phyloP scores from a whole-genome alignment of 1,284 basidiomycete species.

The Erythrobasidium hasegawianum region DNA sequence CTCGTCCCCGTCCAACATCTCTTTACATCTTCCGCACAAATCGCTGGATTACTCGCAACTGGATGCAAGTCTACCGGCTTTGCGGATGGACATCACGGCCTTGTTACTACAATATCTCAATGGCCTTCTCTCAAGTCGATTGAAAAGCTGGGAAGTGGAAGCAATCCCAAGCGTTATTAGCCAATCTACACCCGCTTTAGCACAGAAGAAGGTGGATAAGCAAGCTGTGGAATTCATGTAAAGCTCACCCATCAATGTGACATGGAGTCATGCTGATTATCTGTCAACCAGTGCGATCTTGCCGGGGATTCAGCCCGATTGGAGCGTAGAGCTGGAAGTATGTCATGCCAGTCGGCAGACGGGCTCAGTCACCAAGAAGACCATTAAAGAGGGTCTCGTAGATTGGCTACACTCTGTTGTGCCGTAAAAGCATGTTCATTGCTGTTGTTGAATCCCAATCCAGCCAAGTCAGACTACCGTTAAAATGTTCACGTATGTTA shows the following conservation, averaged over 20 bases:
- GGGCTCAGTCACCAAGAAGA: too few relatives aligned
- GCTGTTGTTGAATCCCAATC: too few relatives aligned
- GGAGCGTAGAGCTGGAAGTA: not conserved
- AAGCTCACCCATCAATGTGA: not conserved
- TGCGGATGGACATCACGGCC: conserved; percentile 6
- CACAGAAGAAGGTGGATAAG: conserved; percentile 3
- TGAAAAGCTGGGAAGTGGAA: conserved; percentile 11
- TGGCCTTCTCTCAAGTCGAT: not conserved
- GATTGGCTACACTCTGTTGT: too few relatives aligned
- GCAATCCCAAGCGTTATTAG: conserved; percentile 10
- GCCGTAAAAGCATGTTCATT: too few relatives aligned
- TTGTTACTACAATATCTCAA: conserved; percentile 12
- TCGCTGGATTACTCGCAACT: not conserved
- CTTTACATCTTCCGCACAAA: conserved; percentile 17
- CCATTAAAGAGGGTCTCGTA: too few relatives aligned
- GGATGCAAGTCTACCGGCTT: not conserved
- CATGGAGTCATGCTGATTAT: not conserved
- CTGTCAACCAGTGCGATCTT: not conserved
- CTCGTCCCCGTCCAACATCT: not conserved
- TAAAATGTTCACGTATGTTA: too few relatives aligned
- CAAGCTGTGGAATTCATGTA: not conserved
- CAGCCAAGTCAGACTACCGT: too few relatives aligned
- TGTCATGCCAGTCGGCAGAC: not conserved
- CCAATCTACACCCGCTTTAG: conserved; percentile 11
- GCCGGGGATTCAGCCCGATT: not conserved